Evolutionary conservation across 2,329 filamentous ascomycete genomes (phyloP), one percentile per base, ranked within the genome.

Genomic region (Taxawa tesnikishii): DNA sequence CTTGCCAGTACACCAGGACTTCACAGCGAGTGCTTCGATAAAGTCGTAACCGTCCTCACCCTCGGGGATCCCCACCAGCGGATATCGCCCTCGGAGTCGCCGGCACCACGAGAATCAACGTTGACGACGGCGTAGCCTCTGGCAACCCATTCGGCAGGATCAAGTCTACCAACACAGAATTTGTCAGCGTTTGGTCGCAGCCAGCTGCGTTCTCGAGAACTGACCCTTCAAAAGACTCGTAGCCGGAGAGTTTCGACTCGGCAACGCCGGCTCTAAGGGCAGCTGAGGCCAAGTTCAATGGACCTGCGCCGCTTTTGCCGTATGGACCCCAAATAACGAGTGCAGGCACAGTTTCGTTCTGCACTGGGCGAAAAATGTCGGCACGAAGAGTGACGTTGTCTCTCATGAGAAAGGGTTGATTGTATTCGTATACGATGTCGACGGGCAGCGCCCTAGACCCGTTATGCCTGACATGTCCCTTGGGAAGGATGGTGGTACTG

Each of bases 191-290:
- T n/a, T n/a, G n/a, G n/a, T n/a, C n/a, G n/a, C n/a, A n/a, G n/a
- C n/a, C n/a, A n/a, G n/a, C n/a, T n/a, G n/a, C n/a, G n/a, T n/a
- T n/a, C n/a, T n/a, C n/a, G n/a, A n/a, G n/a, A n/a, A n/a, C n/a
- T n/a, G n/a, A n/a, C n/a, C n/a, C 59, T 39, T 63, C 61, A 33
- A 63, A 63, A 25, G 59, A 62, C 37, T 64, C n/a, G n/a, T n/a
- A n/a, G n/a, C n/a, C n/a, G n/a, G n/a, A n/a, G n/a, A n/a, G n/a
- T n/a, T n/a, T n/a, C n/a, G n/a, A n/a, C n/a, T n/a, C n/a, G n/a
- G n/a, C n/a, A n/a, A n/a, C n/a, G n/a, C n/a, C n/a, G n/a, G n/a
- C n/a, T n/a, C n/a, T n/a, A n/a, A n/a, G n/a, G n/a, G n/a, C n/a
- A n/a, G n/a, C n/a, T n/a, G n/a, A n/a, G n/a, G n/a, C n/a, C n/a